These are phyloP conservation scores for Eragrostis curvula DNA, from an alignment of 176 grass and related monocot species.

Conservation along the genomic window DNA sequence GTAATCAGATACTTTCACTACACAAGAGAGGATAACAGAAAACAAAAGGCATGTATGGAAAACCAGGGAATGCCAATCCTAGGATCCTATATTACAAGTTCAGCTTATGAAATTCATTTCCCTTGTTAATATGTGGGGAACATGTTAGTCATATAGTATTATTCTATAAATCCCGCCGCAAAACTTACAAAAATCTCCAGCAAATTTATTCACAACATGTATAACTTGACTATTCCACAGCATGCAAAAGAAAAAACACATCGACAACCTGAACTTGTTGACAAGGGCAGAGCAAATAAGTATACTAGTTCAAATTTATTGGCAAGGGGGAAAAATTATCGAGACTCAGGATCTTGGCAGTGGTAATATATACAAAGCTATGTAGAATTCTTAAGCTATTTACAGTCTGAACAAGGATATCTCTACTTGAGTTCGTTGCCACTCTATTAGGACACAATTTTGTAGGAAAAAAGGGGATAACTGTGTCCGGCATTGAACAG, in stretches of 20 bases:
- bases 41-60: no score
- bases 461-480: conserved; percentile 52
- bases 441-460: conserved; percentile 66
- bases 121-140: not conserved
- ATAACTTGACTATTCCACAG: not conserved
- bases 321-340: not conserved
- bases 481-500: conserved; percentile 49
- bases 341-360: not conserved
- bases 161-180: not conserved
- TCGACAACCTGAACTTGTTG: not conserved
- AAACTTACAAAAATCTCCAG: not conserved
- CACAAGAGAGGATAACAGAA: no score
- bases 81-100: no score
- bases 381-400: conserved; percentile 44
- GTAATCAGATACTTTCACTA: no score
- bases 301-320: not conserved
- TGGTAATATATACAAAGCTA: conserved; percentile 23
- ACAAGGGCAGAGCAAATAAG: not conserved
- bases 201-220: not conserved
- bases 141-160: not conserved
- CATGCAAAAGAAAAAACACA: not conserved
- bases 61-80: conserved; percentile 28
- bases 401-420: conserved; percentile 50
- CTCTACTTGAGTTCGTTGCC: conserved; percentile 27
- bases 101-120: not conserved